phyloP scores from a whole-genome alignment of 2,329 filamentous ascomycete species.

The Exophiala aquamarina region DNA sequence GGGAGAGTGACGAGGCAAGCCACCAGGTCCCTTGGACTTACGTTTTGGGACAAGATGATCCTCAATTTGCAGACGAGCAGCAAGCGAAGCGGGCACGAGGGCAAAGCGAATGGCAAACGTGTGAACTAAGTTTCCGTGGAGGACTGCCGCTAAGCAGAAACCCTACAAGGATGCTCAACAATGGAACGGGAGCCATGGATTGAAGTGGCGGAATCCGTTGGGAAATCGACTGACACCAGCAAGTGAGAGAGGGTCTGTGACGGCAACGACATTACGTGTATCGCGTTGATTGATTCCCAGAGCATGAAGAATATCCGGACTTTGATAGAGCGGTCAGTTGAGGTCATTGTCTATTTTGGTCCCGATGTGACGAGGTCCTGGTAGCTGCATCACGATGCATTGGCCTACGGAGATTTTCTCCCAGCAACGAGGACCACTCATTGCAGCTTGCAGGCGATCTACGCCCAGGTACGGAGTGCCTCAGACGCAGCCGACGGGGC shows the following conservation, averaged over 20 bases:
- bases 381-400: too few species aligned
- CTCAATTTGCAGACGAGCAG: slow-evolving; percentile 7
- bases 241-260: slow-evolving; percentile 5
- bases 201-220: slow-evolving; percentile 16
- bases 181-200: slow-evolving; percentile 4
- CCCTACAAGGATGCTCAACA: neutral
- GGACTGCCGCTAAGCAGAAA: slow-evolving; percentile 8
- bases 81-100: slow-evolving; percentile 15
- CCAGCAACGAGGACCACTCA: too few species aligned
- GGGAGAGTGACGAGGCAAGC: slow-evolving; percentile 16
- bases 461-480: too few species aligned
- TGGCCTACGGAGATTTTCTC: too few species aligned
- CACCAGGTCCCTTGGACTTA: slow-evolving; percentile 16
- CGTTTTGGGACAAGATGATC: slow-evolving; percentile 21
- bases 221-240: too few species aligned
- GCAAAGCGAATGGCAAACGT: slow-evolving; percentile 22
- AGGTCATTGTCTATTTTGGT: too few species aligned
- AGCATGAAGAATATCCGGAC: too few species aligned
- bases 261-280: slow-evolving; percentile 13
- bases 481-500: too few species aligned
- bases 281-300: too few species aligned
- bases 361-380: too few species aligned
- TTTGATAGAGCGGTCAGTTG: too few species aligned
- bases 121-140: slow-evolving; percentile 19
- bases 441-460: too few species aligned